These are phyloP conservation scores for Anisodus tanguticus DNA, from an alignment of 257 asterid species.

Conservation along the genomic window DNA sequence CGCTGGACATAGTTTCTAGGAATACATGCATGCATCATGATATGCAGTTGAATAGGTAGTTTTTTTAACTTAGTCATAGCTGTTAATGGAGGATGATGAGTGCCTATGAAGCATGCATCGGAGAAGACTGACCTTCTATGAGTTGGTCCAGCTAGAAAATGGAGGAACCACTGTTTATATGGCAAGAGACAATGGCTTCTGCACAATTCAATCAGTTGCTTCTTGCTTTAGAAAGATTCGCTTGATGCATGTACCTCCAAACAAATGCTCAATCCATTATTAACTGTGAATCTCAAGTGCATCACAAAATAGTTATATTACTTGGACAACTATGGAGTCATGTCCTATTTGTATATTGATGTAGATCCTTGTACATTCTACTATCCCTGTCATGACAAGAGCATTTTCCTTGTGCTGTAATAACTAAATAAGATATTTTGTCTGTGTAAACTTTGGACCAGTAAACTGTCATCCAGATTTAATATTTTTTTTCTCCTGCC, in stretches of 20 bases:
- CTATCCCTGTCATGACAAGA: background rate
- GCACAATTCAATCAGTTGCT: background rate
- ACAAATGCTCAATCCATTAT: background rate
- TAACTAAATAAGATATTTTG: background rate
- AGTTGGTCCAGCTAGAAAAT: background rate
- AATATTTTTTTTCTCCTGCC: background rate
- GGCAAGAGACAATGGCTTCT: background rate
- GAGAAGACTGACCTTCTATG: conserved; percentile 7
- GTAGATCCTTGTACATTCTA: background rate
- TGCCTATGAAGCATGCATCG: background rate
- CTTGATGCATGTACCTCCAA: conserved; percentile 1
- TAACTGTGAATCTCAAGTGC: background rate
- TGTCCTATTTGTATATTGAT: background rate
- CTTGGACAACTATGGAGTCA: background rate
- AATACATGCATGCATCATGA: background rate
- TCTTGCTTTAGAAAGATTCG: background rate
- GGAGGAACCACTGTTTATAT: background rate
- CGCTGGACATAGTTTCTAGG: background rate
- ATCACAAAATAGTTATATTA: background rate
- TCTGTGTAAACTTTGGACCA: conserved; percentile 10
- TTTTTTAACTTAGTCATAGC: conserved; percentile 12
- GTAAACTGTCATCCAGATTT: background rate
- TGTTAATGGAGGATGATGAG: background rate
- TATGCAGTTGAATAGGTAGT: background rate
- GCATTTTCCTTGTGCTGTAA: conserved; percentile 10